A percentile compares a stretch with the other conserved stretches of the same genome.
Evolutionary conservation across 2,329 filamentous ascomycete genomes (phyloP).

Genomic region (Aureobasidium lini): DNA sequence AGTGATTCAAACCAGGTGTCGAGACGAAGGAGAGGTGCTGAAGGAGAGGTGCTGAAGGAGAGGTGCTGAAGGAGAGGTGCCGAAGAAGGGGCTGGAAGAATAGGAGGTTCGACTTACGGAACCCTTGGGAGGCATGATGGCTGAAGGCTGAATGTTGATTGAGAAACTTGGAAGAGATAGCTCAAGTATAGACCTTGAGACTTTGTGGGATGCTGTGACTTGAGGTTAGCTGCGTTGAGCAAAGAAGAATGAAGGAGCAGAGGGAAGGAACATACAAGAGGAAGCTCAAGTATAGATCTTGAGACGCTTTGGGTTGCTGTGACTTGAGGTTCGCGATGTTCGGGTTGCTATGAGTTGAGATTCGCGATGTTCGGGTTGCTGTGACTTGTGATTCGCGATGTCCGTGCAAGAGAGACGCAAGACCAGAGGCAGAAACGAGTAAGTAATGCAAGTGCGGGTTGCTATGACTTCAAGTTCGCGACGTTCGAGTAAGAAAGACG

Average conservation of each 20-base stretch:
- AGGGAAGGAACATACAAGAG: no score
- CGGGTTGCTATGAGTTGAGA: no score
- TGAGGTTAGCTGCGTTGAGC: background rate
- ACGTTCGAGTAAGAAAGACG: background rate
- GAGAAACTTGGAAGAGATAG: background rate
- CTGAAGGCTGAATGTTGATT: background rate
- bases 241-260: no score
- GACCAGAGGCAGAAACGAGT: background rate
- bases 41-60: background rate
- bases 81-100: background rate
- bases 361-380: no score
- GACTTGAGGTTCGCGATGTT: no score
- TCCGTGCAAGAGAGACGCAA: background rate
- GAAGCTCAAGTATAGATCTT: no score
- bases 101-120: background rate
- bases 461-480: background rate
- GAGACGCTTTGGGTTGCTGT: no score
- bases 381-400: no score
- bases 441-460: background rate
- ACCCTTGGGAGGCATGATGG: slow-evolving; percentile 9
- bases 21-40: background rate
- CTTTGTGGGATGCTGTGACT: background rate
- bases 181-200: background rate
- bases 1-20: background rate
- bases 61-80: background rate